Evolutionary conservation across 1,284 basidiomycete genomes (phyloP), one percentile per base, ranked within the genome.

Genomic region (Ustilago nuda): DNA sequence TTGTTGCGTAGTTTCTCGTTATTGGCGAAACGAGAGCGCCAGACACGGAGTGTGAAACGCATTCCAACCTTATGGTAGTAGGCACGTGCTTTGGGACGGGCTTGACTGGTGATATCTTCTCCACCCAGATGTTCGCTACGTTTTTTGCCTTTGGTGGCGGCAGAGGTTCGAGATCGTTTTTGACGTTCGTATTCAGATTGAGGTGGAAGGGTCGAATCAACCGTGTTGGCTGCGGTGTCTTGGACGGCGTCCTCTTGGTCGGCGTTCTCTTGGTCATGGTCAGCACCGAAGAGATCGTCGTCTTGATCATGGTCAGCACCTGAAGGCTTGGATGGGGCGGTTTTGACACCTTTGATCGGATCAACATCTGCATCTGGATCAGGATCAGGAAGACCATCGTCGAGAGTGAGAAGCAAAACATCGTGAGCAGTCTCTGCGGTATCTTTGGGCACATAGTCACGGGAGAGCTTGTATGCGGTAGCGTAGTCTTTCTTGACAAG

Each of bases 21-120:
- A 64, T 72, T 77, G 50, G 75, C 58, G 36, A 66, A 78, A 41
- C 73, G 69, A 46, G 70, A 75, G 6, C 82, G 74, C 62, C 80
- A 80, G n/a, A 83, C 74, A 37, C 79, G 75, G 11, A 83, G 72
- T 17, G 76, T 79, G 70, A 79, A 83, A 12, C 80, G 79, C 79
- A 83, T 82, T 46, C 66, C 75, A 13, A 83, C 65, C 46, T 73
- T 82, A 73, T 83, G 82, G 69, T 82, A 83, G 72, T 82, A 83
- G 19, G 82, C 82, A 15, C 72, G 58, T 4, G 74, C 62, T 48
- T 73, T 73, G 53, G 72, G 63, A n/a, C 57, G 66, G n/a, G 54
- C 39, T 15, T 61, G 32, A 54, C 41, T 46, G 36, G 64, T 64
- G 61, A 65, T n/a, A 33, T 67, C 76, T 45, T 61, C 55, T 35